Conservation (phyloP, 2,329 filamentous ascomycete species). For the Neopestalotiopsis sp. region DNA sequence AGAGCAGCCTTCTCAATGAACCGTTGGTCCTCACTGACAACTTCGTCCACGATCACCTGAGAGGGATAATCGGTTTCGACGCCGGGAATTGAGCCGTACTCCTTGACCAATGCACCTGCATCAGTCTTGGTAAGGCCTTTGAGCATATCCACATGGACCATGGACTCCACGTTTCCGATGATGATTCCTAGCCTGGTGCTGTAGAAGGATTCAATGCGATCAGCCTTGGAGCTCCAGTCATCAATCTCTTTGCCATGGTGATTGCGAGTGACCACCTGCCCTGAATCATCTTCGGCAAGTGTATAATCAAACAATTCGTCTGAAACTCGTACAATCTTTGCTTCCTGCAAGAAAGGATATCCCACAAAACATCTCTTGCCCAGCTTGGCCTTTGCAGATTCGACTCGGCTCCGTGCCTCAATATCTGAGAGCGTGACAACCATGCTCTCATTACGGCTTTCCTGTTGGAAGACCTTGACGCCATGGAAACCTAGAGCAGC, state of each 20-base stretch:
- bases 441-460: conserved; percentile 96
- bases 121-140: conserved; percentile 91
- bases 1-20: conserved; percentile 91
- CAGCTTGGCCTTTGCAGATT: conserved; percentile 77
- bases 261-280: conserved; percentile 68
- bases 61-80: conserved; percentile 90
- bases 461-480: conserved; percentile 92
- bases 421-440: conserved; percentile 82
- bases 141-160: conserved; percentile 92
- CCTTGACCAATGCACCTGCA: conserved; percentile 88
- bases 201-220: conserved; percentile 83
- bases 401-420: conserved; percentile 71
- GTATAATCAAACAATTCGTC: conserved; percentile 93
- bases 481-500: conserved; percentile 85
- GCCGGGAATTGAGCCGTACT: conserved; percentile 85
- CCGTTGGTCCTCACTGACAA: conserved; percentile 87
- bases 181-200: conserved; percentile 89
- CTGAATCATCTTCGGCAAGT: conserved; percentile 66
- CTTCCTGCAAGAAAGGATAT: conserved; percentile 95
- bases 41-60: conserved; percentile 87
- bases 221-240: conserved; percentile 83
- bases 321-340: conserved; percentile 84
- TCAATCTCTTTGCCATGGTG: conserved; percentile 79
- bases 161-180: conserved; percentile 83
- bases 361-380: conserved; percentile 89